phyloP scores from a whole-genome alignment of 305 asterid species.

The Fraxinus ornus region DNA sequence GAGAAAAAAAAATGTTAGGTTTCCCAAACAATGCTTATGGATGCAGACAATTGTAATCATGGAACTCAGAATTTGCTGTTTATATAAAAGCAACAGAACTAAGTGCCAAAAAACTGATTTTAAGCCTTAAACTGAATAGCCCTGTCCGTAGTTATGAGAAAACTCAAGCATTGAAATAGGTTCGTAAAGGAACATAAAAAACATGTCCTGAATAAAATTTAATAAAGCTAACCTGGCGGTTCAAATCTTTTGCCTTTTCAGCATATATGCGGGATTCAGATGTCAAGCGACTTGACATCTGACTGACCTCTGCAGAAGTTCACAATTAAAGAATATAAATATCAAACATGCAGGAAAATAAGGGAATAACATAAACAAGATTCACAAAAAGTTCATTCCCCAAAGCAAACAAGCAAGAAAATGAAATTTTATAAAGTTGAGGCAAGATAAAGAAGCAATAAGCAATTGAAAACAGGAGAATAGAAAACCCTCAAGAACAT shows the following conservation, averaged over 20 bases:
- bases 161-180: background rate
- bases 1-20: background rate
- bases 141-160: background rate
- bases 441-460: slow-evolving; percentile 9
- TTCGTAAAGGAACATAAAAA: background rate
- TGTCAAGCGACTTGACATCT: slow-evolving; percentile 90
- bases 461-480: background rate
- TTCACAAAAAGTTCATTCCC: background rate
- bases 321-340: slow-evolving; percentile 15
- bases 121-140: slow-evolving; percentile 1
- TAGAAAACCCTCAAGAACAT: background rate
- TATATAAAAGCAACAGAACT: background rate
- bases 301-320: slow-evolving; percentile 79
- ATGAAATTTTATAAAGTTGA: background rate
- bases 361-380: background rate
- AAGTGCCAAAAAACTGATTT: background rate
- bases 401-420: background rate
- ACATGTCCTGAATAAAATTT: background rate
- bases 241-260: slow-evolving; percentile 78
- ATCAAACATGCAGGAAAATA: slow-evolving; percentile 15
- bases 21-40: background rate
- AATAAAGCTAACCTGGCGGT: slow-evolving; percentile 70
- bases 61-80: background rate
- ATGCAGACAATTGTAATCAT: background rate
- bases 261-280: slow-evolving; percentile 87